Conservation (phyloP, 495 filamentous ascomycete genomes). For the Trichoderma reesei region DNA sequence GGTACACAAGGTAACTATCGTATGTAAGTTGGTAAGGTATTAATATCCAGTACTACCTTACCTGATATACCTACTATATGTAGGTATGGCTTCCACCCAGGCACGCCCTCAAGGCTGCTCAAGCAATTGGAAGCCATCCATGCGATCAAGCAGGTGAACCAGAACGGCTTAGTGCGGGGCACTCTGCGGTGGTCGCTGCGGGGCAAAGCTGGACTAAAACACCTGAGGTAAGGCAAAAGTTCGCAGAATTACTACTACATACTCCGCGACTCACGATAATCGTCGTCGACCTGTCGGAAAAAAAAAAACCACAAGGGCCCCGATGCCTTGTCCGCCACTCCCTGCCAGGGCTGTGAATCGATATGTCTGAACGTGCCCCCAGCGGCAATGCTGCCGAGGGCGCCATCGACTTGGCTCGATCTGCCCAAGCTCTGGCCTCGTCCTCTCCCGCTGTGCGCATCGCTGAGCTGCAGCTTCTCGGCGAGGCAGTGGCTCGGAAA, state of each 20-base stretch:
- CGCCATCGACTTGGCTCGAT: conserved; percentile 11
- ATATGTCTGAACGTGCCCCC: conserved; percentile 5
- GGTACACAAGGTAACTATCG: too few species aligned
- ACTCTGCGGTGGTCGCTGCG: background rate
- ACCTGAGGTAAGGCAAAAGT: background rate
- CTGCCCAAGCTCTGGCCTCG: conserved; percentile 30
- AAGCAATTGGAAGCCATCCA: too few species aligned
- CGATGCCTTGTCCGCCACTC: background rate
- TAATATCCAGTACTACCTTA: too few species aligned
- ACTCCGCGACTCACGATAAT: background rate
- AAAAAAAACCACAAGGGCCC: background rate
- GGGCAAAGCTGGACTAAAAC: background rate
- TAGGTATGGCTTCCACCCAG: too few species aligned
- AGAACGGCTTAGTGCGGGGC: too few species aligned
- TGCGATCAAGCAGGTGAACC: too few species aligned
- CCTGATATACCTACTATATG: too few species aligned
- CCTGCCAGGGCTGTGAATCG: background rate
- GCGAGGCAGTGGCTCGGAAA: conserved; percentile 38
- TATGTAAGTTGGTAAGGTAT: too few species aligned
- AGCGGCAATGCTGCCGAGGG: conserved; percentile 13
- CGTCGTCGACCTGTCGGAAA: background rate
- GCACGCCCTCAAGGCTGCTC: too few species aligned
- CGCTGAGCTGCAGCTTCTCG: conserved; percentile 32
- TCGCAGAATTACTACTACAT: background rate
- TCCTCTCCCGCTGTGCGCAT: conserved; percentile 39